Conservation (phyloP, 1,284 basidiomycete species). For the Salmacisia buchloeana region DNA sequence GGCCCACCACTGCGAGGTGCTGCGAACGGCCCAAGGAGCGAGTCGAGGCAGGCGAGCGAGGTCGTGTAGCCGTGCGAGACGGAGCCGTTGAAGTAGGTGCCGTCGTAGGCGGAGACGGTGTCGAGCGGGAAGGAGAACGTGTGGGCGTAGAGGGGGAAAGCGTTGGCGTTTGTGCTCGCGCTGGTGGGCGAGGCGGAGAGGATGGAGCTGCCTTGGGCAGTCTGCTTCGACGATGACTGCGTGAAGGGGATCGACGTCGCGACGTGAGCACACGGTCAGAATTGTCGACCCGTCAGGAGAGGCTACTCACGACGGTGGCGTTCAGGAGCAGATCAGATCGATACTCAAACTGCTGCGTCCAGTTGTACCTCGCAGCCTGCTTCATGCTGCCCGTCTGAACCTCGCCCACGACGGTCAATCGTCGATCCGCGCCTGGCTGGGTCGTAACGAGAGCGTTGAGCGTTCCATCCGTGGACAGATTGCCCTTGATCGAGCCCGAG, state of each 20-base stretch:
- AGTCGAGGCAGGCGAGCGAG: not conserved
- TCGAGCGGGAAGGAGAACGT: conserved; percentile 9
- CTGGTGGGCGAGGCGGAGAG: not conserved
- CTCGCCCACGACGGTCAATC: not conserved
- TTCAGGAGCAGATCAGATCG: not conserved
- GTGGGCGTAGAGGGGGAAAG: not conserved
- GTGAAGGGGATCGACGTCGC: too few relatives aligned
- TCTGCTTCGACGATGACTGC: not conserved
- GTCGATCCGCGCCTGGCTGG: not conserved
- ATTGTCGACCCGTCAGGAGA: not conserved
- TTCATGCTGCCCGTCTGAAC: conserved; percentile 10
- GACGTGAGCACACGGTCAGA: too few relatives aligned
- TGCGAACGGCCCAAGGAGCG: not conserved
- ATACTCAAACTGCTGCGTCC: conserved; percentile 8
- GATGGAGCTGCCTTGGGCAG: not conserved
- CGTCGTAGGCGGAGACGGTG: conserved; percentile 5
- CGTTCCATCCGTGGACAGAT: conserved; percentile 2
- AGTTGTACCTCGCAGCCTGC: not conserved
- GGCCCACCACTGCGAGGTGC: not conserved
- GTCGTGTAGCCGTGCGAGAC: conserved; percentile 3
- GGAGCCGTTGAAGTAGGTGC: conserved; percentile 4
- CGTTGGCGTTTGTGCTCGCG: not conserved
- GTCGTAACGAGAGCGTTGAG: not conserved
- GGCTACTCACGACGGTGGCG: not conserved
- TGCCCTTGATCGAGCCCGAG: not conserved